Evolutionary conservation across 1,284 basidiomycete species (phyloP), one percentile per base, ranked within the genome.

Genomic region (Austroboletus sp.): DNA sequence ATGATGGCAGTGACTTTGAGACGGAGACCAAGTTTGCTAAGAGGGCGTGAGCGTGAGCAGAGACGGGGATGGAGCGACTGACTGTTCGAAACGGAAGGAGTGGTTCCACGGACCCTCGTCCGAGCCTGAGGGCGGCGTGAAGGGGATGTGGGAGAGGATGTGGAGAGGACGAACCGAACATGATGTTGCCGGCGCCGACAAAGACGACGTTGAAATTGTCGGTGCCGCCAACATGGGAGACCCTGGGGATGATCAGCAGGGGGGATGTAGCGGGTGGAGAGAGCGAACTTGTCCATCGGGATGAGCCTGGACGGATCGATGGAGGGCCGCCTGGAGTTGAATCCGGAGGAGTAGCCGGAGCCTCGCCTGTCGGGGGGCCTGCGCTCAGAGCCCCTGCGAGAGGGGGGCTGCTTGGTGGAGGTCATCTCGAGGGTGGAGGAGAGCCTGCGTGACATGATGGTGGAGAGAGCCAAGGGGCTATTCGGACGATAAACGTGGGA

Each of bases 1-100:
- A 98, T 88, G 48, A 98, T 75, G 12, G 91, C 95, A 45, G 91
- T 81, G 44, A 98, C 92, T 68, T 96, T 97, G 67, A 98, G 85
- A 58, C 95, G 89, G 17, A 85, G 88, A 38, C 95, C 95, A 50
- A 98, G 87, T 74, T 98, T 97, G 72, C 86, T 94, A 66, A 8
- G 45, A 53, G 46, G 49, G 43, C 46, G 50, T 51, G 53, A 53
- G 46, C 15, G 39, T 38, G 27, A 16, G 33, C 16, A 37, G 48
- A 35, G 13, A 21, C 25, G 17, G 12, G 17, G 44, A 17, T 31
- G 40, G 43, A 41, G 31, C 19, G 16, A 59, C 80, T 59, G 59
- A 87, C 86, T 89, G 85, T 74, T 94, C 91, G 57, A 95, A 81
- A 63, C 92, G 88, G 80, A 94, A 91, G 40, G 90, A 94, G 68